Evolutionary conservation across 2,329 filamentous ascomycete genomes (phyloP).

Genomic region (Penicillium brevicompactum): DNA sequence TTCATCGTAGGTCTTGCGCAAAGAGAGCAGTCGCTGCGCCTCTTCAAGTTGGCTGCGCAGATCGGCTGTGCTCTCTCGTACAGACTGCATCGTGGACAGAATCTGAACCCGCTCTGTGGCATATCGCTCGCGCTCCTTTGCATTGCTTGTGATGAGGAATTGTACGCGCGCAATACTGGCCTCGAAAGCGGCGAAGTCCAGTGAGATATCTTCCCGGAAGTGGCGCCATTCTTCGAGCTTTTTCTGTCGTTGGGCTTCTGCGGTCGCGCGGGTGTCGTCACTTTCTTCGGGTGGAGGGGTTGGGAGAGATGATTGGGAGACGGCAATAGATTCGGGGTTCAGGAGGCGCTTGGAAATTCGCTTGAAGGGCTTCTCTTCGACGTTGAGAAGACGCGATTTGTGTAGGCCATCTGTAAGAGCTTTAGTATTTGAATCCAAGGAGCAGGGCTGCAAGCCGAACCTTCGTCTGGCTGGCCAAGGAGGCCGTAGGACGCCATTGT

Average conservation of each 20-base stretch:
- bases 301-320: conserved; percentile 57
- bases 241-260: conserved; percentile 53
- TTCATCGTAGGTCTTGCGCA: conserved; percentile 84
- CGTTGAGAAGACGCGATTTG: conserved; percentile 79
- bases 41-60: conserved; percentile 75
- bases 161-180: conserved; percentile 85
- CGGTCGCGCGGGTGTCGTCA: conserved; percentile 47
- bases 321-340: conserved; percentile 65
- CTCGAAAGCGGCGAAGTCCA: conserved; percentile 88
- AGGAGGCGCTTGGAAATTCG: conserved; percentile 81
- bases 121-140: conserved; percentile 80
- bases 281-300: conserved; percentile 68
- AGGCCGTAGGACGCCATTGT: conserved; percentile 64
- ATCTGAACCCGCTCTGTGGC: conserved; percentile 78
- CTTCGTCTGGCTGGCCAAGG: conserved; percentile 68
- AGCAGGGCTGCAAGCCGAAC: conserved; percentile 24
- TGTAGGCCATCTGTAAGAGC: conserved; percentile 70
- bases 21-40: conserved; percentile 71
- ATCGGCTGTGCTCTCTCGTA: conserved; percentile 72
- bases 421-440: conserved; percentile 21
- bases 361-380: conserved; percentile 91
- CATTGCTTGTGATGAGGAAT: conserved; percentile 81
- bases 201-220: conserved; percentile 78
- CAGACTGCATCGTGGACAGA: conserved; percentile 72
- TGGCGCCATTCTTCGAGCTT: conserved; percentile 61